phyloP scores from a whole-genome alignment of 805 yeast genomes.

The Candida taoyuanica region DNA sequence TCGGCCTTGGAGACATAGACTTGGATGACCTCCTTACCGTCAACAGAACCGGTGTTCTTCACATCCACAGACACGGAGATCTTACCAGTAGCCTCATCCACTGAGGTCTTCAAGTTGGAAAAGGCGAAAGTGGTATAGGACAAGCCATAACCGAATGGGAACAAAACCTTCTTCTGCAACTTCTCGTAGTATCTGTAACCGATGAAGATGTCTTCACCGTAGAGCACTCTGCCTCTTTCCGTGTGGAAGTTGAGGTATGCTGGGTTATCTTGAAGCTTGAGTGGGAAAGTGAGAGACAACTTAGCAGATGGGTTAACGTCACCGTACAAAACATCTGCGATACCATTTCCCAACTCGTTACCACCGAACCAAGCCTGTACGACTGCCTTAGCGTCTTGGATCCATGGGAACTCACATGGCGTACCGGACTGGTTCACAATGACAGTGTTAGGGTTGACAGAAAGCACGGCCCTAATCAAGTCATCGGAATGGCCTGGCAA shows the following conservation, averaged over 20 bases:
- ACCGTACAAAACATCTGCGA: constrained; percentile 52
- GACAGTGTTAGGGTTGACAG: constrained; percentile 47
- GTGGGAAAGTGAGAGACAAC: constrained; percentile 52
- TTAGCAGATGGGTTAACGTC: constrained; percentile 58
- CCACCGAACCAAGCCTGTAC: constrained; percentile 60
- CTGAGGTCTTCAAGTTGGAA: constrained; percentile 32
- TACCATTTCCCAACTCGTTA: constrained; percentile 52
- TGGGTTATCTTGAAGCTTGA: constrained; percentile 48
- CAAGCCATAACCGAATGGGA: constrained; percentile 61
- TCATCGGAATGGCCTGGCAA: constrained; percentile 46
- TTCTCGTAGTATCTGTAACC: constrained; percentile 62
- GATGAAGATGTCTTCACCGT: constrained; percentile 63
- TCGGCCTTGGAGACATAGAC: constrained; percentile 39
- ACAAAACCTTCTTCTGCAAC: constrained; percentile 40
- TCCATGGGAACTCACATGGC: constrained; percentile 57
- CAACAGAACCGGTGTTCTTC: constrained; percentile 41
- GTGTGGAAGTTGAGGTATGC: constrained; percentile 47
- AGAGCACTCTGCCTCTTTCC: constrained; percentile 47
- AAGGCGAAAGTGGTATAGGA: constrained; percentile 51
- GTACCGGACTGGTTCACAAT: constrained; percentile 59
- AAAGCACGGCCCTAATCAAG: constrained; percentile 40
- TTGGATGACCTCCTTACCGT: constrained; percentile 54
- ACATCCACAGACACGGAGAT: constrained; percentile 36
- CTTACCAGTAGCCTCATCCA: constrained; percentile 26
- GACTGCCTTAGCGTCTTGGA: constrained; percentile 37